Conservation (phyloP, 2,329 filamentous ascomycete genomes). For the Penicillium sp. region DNA sequence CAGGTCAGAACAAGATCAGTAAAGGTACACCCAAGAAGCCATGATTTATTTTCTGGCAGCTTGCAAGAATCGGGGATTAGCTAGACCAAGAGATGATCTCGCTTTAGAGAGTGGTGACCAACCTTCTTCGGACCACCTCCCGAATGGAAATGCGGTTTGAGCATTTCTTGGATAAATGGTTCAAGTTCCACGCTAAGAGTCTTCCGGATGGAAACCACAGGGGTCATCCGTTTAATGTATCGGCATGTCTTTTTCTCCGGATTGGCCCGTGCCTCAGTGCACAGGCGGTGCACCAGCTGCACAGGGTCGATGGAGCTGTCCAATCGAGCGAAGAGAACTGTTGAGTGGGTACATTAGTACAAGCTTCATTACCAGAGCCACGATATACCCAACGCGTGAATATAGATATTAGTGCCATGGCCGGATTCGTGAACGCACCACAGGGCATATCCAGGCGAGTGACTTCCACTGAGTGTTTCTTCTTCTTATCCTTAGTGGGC, state of each 20-base stretch:
- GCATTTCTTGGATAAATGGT: slow-evolving; percentile 59
- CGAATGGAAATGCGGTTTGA: slow-evolving; percentile 63
- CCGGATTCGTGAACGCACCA: slow-evolving; percentile 30
- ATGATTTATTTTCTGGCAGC: not conserved
- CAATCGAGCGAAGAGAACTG: slow-evolving; percentile 64
- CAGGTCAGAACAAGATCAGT: not conserved
- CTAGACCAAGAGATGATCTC: not conserved
- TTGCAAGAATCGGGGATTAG: not conserved
- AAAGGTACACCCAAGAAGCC: not conserved
- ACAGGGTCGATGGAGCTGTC: slow-evolving; percentile 63
- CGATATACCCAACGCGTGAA: not conserved
- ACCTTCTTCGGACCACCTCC: slow-evolving; percentile 58
- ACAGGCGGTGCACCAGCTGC: slow-evolving; percentile 62
- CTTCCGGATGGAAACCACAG: slow-evolving; percentile 62
- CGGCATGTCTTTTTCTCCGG: slow-evolving; percentile 58
- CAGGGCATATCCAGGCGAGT: slow-evolving; percentile 59
- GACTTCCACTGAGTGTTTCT: slow-evolving; percentile 54
- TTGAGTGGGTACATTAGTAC: slow-evolving; percentile 23
- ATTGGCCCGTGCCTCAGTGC: slow-evolving; percentile 58
- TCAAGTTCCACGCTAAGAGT: slow-evolving; percentile 62
- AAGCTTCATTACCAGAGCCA: slow-evolving; percentile 2
- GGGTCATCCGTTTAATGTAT: slow-evolving; percentile 64
- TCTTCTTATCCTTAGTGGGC: slow-evolving; percentile 48
- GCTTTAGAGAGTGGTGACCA: slow-evolving; percentile 21
- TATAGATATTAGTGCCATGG: not conserved